A percentile compares a stretch with the other conserved stretches of the same genome.
Evolutionary conservation across 768 basidiomycete genomes (phyloP).

Genomic region (Bullera alba): DNA sequence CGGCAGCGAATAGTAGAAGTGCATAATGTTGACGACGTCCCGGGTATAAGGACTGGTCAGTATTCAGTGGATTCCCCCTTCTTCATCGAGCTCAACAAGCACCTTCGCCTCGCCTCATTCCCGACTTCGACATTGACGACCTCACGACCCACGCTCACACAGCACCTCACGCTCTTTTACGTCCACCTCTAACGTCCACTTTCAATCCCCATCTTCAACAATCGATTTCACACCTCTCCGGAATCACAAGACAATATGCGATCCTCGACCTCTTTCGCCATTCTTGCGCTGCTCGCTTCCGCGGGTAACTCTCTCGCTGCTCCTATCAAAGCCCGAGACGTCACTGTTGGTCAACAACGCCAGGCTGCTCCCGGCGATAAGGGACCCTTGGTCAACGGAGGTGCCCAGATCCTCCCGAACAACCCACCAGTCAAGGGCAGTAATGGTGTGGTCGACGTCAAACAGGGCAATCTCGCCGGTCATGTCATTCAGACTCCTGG

Average conservation of each 20-base stretch:
- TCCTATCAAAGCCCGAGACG: conserved; percentile 1
- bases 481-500: conserved; percentile 4
- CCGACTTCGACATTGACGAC: too few species aligned
- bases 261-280: conserved; percentile 16
- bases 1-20: too few species aligned
- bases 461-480: background rate
- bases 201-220: background rate
- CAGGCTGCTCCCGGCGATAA: too few species aligned
- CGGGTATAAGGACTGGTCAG: too few species aligned
- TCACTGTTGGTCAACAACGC: too few species aligned
- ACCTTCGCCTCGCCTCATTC: too few species aligned
- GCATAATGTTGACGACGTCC: too few species aligned
- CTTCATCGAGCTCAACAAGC: too few species aligned
- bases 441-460: background rate
- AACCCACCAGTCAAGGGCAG: background rate
- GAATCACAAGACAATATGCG: conserved; percentile 10
- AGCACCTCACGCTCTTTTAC: background rate
- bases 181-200: background rate
- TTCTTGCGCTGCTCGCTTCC: conserved; percentile 16
- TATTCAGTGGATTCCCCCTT: too few species aligned
- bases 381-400: too few species aligned
- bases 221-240: background rate
- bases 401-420: too few species aligned
- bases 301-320: conserved; percentile 10
- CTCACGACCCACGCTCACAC: too few species aligned